These are phyloP conservation scores for Hygrophoropsis aurantiaca DNA, from an alignment of 768 basidiomycete species.

Conservation along the genomic window DNA sequence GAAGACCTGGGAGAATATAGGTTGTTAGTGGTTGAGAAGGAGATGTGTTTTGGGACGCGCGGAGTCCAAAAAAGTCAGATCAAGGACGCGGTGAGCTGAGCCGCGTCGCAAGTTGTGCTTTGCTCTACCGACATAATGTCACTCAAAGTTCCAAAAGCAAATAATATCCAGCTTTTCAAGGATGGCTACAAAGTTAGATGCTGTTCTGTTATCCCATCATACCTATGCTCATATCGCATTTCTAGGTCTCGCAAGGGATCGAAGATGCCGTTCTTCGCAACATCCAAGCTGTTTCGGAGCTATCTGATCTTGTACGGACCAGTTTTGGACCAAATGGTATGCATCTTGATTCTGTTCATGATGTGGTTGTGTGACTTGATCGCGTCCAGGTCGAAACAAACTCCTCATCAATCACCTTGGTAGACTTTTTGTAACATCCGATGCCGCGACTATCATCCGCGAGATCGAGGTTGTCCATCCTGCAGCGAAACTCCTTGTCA, in stretches of 20 bases:
- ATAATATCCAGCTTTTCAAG: constrained; percentile 91
- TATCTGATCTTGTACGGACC: constrained; percentile 92
- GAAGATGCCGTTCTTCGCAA: constrained; percentile 98
- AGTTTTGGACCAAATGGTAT: constrained; percentile 95
- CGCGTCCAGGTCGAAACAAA: constrained; percentile 82
- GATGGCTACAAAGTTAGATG: constrained; percentile 97
- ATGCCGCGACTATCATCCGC: constrained; percentile 97
- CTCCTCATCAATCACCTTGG: constrained; percentile 97
- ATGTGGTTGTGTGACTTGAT: constrained; percentile 5
- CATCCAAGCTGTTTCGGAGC: constrained; percentile 93
- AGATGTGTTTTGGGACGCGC: constrained; percentile 2
- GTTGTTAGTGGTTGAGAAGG: background rate
- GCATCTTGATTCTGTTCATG: constrained; percentile 21
- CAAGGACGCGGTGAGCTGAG: background rate
- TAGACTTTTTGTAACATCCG: constrained; percentile 93
- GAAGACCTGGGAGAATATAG: background rate
- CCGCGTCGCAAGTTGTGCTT: constrained; percentile 13
- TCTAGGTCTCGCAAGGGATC: constrained; percentile 84
- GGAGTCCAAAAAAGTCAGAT: constrained; percentile 11
- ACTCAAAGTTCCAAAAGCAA: constrained; percentile 89
- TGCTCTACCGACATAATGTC: constrained; percentile 57
- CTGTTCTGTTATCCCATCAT: constrained; percentile 12
- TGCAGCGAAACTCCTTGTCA: constrained; percentile 97
- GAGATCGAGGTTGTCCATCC: constrained; percentile 99
- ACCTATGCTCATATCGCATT: background rate